Evolutionary conservation across 352 stramenopile genomes (phyloP), one percentile per base, ranked within the genome.

Genomic region (Pythium guiyangense): DNA sequence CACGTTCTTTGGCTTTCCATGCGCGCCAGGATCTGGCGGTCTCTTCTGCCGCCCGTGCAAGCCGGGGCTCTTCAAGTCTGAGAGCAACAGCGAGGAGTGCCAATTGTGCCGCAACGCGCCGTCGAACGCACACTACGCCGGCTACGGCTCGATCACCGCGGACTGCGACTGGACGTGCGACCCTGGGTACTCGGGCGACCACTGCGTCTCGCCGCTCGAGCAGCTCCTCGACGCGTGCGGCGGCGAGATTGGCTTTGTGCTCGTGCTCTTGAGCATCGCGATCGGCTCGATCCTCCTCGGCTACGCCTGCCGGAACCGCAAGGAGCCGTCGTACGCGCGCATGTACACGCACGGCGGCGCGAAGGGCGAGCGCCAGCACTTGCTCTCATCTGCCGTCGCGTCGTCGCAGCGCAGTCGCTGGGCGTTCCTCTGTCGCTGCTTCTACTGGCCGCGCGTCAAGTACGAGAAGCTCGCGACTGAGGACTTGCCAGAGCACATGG

Each of bases 401-500:
- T n/a, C n/a, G n/a, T 85, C 75, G 6, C 75, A 84, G 50, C 64
- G 67, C 10, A 82, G 68, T 20, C 73, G 73, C 45, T 88, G 87
- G 49, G 63, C 70, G n/a, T 75, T 73, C 17, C 50, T 88, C 4
- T 71, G 84, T 25, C 73, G 72, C 5, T 87, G 78, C 51, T 77
- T 92, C 43, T 87, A 86, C 57, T 92, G 83, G 83, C 77, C 78
- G 14, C 79, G 80, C 4, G 79, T 91, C 47, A 69, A 61, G 29
- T 93, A 93, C 50, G 80, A 82, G 26, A 93, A 91, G 59, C 76
- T 93, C 31, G 70, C 83, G 60, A 82, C 88, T 42, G 74, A 75
- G n/a, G 80, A 93, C 60, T 52, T 93, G n/a, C 69, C 73, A 4
- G 79, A 90, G 59, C 84, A 93, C 66, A 91, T 93, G 77, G 75